Base-by-base conservation (phyloP, 192 early-diverging fungal species). In the Backusella circina region DNA sequence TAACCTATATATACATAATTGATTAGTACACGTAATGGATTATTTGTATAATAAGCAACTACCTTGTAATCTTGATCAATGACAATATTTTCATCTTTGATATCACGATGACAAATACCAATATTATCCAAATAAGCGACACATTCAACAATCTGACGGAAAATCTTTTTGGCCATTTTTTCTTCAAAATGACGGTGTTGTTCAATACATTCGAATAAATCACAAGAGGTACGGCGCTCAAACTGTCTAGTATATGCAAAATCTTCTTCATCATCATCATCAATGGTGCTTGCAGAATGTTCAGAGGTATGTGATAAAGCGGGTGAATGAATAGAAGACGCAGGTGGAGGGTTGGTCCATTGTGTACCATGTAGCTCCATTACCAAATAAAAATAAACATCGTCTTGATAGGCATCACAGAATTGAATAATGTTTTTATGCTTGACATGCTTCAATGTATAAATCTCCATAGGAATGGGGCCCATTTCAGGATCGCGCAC, bases 121-220 rank as follows among this genome's bases (percentile, higher is more conserved):
- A 78, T 75, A 1, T 38, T 70, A 66, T 93, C 88, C n/a, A 95
- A 81, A 75, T 92, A 88, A 7, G 84, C 64, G 18, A 95, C 84
- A 66, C 91, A 92, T 0, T 83, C 77, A 3, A 87, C 87, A 71
- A 94, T 90, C 73, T 95, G 94, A 15, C 74, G 75, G 67, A 94
- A 93, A 31, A 95, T 90, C 68, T 82, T 79, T 30, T 86, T 82
- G 0, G 92, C 91, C 39, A 88, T 78, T 2, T 79, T 64, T 75
- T 95, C 93, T 37, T 86, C 78, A 70, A 95, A 88, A 70, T 85
- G 83, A 32, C 72, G 72, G 47, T 90, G 86, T 33, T 86, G 86
- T 71, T 94, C 92, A 71, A 95, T 93, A 75, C 89, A 92, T 66
- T 94, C 92, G 79, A 94, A 94, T 35, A 94, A 77, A 65, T 94